These are phyloP conservation scores for Fusarium algeriense DNA, from an alignment of 2,329 filamentous ascomycete genomes.

Conservation along the genomic window DNA sequence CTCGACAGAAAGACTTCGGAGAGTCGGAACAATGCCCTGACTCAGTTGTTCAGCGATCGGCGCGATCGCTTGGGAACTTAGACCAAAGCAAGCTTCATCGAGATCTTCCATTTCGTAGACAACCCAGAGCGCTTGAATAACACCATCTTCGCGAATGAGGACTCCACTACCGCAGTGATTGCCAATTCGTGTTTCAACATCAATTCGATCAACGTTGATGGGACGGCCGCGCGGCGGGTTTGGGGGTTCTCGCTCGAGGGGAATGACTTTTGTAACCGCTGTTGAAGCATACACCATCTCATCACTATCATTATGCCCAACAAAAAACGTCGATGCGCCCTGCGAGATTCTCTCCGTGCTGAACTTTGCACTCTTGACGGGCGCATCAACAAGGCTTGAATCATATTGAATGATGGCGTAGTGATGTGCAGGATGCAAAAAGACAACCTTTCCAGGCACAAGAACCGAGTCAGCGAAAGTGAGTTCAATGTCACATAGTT, in stretches of 20 bases:
- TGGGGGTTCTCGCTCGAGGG: conserved; percentile 90
- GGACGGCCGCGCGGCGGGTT: conserved; percentile 93
- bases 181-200: conserved; percentile 91
- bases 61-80: conserved; percentile 87
- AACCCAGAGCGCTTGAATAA: conserved; percentile 94
- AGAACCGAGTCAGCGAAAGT: conserved; percentile 98
- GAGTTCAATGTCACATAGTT: conserved; percentile 94
- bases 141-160: conserved; percentile 87
- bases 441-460: conserved; percentile 92
- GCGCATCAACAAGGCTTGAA: conserved; percentile 88
- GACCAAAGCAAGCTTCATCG: conserved; percentile 68
- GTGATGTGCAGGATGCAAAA: conserved; percentile 95
- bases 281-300: conserved; percentile 94
- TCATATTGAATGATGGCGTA: conserved; percentile 97
- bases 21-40: conserved; percentile 78
- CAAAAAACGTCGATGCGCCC: conserved; percentile 93
- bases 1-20: conserved; percentile 93
- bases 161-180: conserved; percentile 94
- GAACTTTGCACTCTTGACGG: conserved; percentile 87
- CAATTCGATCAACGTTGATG: conserved; percentile 95
- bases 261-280: conserved; percentile 95
- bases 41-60: conserved; percentile 90
- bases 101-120: conserved; percentile 68
- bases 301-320: conserved; percentile 95
- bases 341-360: conserved; percentile 87